Evolutionary conservation across 805 yeast genomes (phyloP).

Genomic region (Candida pini): DNA sequence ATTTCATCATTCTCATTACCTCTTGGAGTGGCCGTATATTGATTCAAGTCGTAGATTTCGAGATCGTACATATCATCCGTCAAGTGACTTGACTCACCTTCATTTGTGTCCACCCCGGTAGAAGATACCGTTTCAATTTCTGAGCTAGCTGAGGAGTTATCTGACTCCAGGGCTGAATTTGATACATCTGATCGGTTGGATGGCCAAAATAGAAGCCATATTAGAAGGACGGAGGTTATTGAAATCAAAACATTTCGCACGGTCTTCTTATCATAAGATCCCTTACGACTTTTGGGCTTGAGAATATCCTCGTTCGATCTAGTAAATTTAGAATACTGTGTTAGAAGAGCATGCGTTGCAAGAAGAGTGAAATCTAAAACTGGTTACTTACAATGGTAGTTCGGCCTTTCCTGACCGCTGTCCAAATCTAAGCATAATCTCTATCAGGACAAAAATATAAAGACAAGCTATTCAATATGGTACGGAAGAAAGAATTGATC

Average conservation of each 20-base stretch:
- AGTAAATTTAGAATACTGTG: background rate
- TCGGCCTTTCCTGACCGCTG: conserved; percentile 39
- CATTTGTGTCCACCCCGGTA: background rate
- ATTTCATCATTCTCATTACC: conserved; percentile 54
- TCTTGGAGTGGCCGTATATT: conserved; percentile 46
- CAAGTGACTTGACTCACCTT: conserved; percentile 1
- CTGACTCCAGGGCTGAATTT: background rate
- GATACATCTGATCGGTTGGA: background rate
- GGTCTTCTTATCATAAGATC: background rate
- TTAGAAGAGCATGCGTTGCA: background rate
- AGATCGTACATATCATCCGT: conserved; percentile 25
- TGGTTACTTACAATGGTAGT: conserved; percentile 40
- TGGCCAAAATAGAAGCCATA: conserved; percentile 3
- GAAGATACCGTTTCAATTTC: background rate
- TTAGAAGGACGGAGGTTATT: background rate
- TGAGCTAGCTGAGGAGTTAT: background rate
- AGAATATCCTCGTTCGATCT: background rate
- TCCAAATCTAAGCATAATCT: conserved; percentile 18
- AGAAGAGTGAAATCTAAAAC: background rate
- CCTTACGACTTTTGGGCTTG: background rate
- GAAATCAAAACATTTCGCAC: conserved; percentile 1
- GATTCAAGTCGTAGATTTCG: conserved; percentile 56
- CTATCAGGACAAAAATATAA: background rate
- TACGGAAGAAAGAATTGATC: background rate
- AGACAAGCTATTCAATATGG: background rate